Evolutionary conservation across 768 basidiomycete species (phyloP), one percentile per base, ranked within the genome.

Genomic region (Lactifluus piperatus): DNA sequence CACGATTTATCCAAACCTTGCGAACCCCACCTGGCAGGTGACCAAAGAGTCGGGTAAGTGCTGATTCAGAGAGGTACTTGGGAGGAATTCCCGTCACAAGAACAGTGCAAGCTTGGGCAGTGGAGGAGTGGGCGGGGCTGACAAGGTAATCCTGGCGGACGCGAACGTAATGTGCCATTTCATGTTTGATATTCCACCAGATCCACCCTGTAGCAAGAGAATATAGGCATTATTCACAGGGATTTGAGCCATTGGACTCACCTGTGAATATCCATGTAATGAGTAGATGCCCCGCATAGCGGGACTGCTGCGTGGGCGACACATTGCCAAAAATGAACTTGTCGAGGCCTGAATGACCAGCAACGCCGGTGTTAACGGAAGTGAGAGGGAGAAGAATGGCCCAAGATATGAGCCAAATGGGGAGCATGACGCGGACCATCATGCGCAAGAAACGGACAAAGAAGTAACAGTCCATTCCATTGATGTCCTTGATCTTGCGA

Each of bases 401-500:
- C 95, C 97, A 97, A 2, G 91, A 90, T 30, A 97, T 29, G 52
- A 92, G 62, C 94, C 92, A 99, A 67, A 97, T 91, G 26, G 97
- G 94, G 4, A 94, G 66, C 69, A 97, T 78, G 20, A 93, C 74
- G 63, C 84, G 81, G 52, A 83, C 70, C 82, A 97, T 88, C 78
- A 97, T 84, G 49, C 86, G 82, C 26, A 91, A 77, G 70, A 90
- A 97, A 53, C 91, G 87, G 49, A 97, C 86, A 65, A 88, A 99
- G 68, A 94, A 86, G 73, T 95, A 99, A 10, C 94, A 89, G 69
- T 98, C 95, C 62, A 88, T 75, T 26, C 92, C 92, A 62, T 93
- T 94, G 41, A 80, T 77, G 39, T 74, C 73, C 59, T 83, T 78
- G 54, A 91, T 82, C 20, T 75, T 77, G 34, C 73, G 72, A 67